Evolutionary conservation across 2,329 filamentous ascomycete genomes (phyloP), one percentile per base, ranked within the genome.

Genomic region (Colletotrichum musicola): DNA sequence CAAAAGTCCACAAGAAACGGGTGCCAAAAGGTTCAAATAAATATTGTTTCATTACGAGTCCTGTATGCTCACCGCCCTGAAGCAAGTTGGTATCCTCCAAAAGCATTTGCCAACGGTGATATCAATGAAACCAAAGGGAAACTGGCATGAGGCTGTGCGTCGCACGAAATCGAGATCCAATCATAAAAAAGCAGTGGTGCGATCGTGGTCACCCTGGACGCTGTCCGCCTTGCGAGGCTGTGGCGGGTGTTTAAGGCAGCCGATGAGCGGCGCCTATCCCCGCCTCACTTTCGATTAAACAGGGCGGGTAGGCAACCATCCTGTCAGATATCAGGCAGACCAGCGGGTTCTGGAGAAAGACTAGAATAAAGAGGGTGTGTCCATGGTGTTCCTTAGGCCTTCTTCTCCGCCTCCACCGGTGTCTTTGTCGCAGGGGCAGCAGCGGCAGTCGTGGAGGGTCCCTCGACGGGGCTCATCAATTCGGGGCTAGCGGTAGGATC

Each of bases 401-500:
- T 69, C 51, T 64, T 65, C 53, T 73, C 57, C 64, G 7, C 30
- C 30, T 49, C 68, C 14, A 30, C 62, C 25, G 63, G 56, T 16
- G 49, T 25, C 58, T 54, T 57, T n/a, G 67, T n/a, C 25, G 27
- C 67, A 40, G 62, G 62, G 9, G 35, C 20, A 18, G 64, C 47
- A 10, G 56, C 46, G 13, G 46, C 49, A 58, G 25, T 46, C 30
- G 51, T 49, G 40, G 59, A 66, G n/a, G 58, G 59, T 25, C 59
- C 64, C 16, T 68, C 67, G 14, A 68, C 63, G 10, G 64, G 67
- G 18, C 63, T 67, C 67, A 69, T 47, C 18, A 68, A 30, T 46
- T 69, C 59, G n/a, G 64, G 59, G 47, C 64, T 65, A 4, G 67
- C 61, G 7, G 64, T 64, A 16, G 64, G 65, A 46, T 77, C 73